These are phyloP conservation scores for Fusarium odoratissimum DNA, from an alignment of 2,329 filamentous ascomycete species.

Conservation along the genomic window DNA sequence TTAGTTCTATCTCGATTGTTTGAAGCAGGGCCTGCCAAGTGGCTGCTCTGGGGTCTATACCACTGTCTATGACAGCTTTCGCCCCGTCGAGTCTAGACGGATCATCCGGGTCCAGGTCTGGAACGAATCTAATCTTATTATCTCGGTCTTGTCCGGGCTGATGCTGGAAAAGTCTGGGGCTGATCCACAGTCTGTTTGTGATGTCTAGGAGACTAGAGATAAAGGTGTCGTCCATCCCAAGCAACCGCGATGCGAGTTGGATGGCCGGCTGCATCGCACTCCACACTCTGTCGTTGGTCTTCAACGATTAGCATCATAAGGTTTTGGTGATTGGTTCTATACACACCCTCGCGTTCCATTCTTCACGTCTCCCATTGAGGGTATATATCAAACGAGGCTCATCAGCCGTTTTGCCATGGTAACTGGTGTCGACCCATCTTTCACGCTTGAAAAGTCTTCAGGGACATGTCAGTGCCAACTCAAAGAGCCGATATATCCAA, in stretches of 20 bases:
- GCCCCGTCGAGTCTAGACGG: slow-evolving; percentile 7
- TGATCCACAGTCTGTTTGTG: slow-evolving; percentile 41
- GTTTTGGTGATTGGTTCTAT: background rate
- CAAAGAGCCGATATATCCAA: background rate
- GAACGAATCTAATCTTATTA: slow-evolving; percentile 17
- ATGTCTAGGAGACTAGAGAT: slow-evolving; percentile 37
- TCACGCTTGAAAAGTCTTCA: slow-evolving; percentile 26
- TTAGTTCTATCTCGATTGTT: slow-evolving; percentile 13
- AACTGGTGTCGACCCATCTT: slow-evolving; percentile 19
- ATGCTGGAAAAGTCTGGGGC: slow-evolving; percentile 2
- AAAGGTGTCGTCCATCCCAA: slow-evolving; percentile 36
- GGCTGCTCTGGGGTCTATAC: background rate
- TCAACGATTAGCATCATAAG: background rate
- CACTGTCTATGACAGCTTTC: background rate
- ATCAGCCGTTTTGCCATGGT: background rate
- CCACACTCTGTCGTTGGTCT: slow-evolving; percentile 47
- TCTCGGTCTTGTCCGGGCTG: background rate
- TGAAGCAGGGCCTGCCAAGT: slow-evolving; percentile 3
- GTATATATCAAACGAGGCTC: slow-evolving; percentile 33
- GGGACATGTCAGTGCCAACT: background rate
- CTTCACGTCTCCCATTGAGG: slow-evolving; percentile 35
- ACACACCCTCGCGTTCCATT: slow-evolving; percentile 43
- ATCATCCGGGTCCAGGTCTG: background rate
- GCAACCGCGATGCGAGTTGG: slow-evolving; percentile 41
- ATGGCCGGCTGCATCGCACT: slow-evolving; percentile 46